phyloP scores from a whole-genome alignment of 768 basidiomycete species.

The Psilocybe azurescens region DNA sequence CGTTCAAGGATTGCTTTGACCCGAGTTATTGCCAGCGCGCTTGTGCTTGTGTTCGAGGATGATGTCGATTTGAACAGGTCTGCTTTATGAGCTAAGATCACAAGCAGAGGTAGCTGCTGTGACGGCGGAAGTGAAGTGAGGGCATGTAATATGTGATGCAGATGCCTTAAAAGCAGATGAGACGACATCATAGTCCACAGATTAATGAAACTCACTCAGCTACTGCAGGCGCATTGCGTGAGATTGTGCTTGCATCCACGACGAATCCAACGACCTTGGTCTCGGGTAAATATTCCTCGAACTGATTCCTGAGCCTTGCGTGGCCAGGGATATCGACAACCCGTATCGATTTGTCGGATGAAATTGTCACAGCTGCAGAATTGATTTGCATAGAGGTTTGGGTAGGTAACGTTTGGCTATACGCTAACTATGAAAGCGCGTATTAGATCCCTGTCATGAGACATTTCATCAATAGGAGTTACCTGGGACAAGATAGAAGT shows the following conservation, averaged over 20 bases:
- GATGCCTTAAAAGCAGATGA: constrained; percentile 52
- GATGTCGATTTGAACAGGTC: constrained; percentile 67
- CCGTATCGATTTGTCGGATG: constrained; percentile 49
- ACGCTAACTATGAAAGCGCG: constrained; percentile 56
- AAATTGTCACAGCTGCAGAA: constrained; percentile 50
- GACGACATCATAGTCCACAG: not conserved
- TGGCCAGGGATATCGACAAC: constrained; percentile 87
- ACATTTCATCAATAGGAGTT: constrained; percentile 29
- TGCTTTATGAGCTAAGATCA: constrained; percentile 78
- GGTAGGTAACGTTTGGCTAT: constrained; percentile 65
- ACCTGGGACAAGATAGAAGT: constrained; percentile 79
- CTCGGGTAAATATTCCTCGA: constrained; percentile 64
- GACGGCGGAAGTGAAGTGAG: constrained; percentile 78
- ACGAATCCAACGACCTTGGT: constrained; percentile 78
- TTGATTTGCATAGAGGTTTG: constrained; percentile 84
- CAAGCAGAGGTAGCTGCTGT: constrained; percentile 58
- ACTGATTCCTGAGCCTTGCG: constrained; percentile 77
- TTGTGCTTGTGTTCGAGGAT: constrained; percentile 38
- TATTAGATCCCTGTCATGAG: constrained; percentile 3
- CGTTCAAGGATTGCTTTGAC: constrained; percentile 82
- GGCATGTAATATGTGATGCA: constrained; percentile 74
- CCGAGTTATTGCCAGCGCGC: constrained; percentile 64
- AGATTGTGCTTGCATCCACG: constrained; percentile 79
- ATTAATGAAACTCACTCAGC: constrained; percentile 69
- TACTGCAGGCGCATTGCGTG: constrained; percentile 73